Base-by-base conservation (phyloP, 2,329 filamentous ascomycete species). In the Capronia epimyces region DNA sequence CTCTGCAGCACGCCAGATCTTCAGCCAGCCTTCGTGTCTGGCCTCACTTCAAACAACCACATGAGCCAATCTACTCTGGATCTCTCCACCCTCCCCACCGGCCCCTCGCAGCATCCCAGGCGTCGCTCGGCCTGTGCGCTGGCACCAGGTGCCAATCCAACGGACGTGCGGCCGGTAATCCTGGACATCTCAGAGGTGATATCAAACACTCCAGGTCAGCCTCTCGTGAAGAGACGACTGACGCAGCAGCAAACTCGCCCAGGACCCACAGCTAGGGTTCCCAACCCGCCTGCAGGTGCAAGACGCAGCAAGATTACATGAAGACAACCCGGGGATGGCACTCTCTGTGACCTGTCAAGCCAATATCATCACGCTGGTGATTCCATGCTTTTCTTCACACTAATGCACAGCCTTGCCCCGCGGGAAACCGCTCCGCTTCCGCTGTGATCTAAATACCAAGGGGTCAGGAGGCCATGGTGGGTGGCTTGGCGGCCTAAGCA, bases 301-400 rank as follows among this genome's bases (percentile, higher is more conserved):
- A 16, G 18, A 25, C 16, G 27, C 49, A 20, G 49, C 40, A 32
- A 55, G 15, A 24, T 49, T 39, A 32, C 18, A 16, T 34, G 24
- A 15, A 29, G 41, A 52, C 53, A 55, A 55, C 53, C 53, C 53
- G 40, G 49, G 53, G 53, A 44, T 55, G 53, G 16, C 44, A 46
- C 37, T 36, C 15, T 39, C 36, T 21, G 24, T 18, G 40, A 45
- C 24, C 20, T 40, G 41, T 25, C 46, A 40, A 49, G n/a, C 20
- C 29, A 40, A 43, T 32, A 51, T 27, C 18, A 29, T 45, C 18
- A 29, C 41, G 40, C 15, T 42, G 16, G 37, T 31, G 34, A 36
- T 16, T 41, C 36, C 34, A 42, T 15, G 13, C 16, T 5, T 21
- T 32, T 48, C 50, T 31, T 46, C 36, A 37, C 27, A 46, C 50